These are phyloP conservation scores for Trichoderma hamatum DNA, from an alignment of 2,329 filamentous ascomycete genomes.

Conservation along the genomic window DNA sequence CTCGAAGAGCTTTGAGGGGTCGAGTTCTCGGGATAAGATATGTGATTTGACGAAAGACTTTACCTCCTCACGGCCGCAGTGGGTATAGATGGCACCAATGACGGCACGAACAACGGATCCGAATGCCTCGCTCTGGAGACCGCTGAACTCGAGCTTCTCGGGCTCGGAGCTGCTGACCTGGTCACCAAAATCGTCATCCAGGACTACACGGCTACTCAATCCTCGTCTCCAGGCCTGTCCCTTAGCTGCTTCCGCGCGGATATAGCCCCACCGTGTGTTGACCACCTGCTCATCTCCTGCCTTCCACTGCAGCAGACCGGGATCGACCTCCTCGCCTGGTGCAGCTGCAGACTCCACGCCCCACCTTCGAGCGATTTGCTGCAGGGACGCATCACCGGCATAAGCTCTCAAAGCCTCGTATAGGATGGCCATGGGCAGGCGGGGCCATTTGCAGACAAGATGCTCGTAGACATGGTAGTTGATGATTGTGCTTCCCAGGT, in stretches of 20 bases:
- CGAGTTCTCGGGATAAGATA: slow-evolving; percentile 77
- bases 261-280: slow-evolving; percentile 55
- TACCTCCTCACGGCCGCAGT: slow-evolving; percentile 76
- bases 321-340: slow-evolving; percentile 89
- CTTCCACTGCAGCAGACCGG: slow-evolving; percentile 83
- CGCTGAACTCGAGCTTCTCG: slow-evolving; percentile 50
- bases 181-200: slow-evolving; percentile 86
- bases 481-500: slow-evolving; percentile 80
- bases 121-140: slow-evolving; percentile 74
- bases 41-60: slow-evolving; percentile 84
- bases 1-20: slow-evolving; percentile 76
- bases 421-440: slow-evolving; percentile 84
- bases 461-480: slow-evolving; percentile 88
- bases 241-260: slow-evolving; percentile 53
- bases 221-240: slow-evolving; percentile 61
- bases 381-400: slow-evolving; percentile 73
- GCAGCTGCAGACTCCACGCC: slow-evolving; percentile 86
- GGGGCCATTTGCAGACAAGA: slow-evolving; percentile 85
- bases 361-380: slow-evolving; percentile 79
- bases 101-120: slow-evolving; percentile 81
- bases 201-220: slow-evolving; percentile 74
- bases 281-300: slow-evolving; percentile 50
- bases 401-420: slow-evolving; percentile 87
- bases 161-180: slow-evolving; percentile 36
- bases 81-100: slow-evolving; percentile 81